These are phyloP conservation scores for Massarina eburnea DNA, from an alignment of 2,329 filamentous ascomycete genomes.

Conservation along the genomic window DNA sequence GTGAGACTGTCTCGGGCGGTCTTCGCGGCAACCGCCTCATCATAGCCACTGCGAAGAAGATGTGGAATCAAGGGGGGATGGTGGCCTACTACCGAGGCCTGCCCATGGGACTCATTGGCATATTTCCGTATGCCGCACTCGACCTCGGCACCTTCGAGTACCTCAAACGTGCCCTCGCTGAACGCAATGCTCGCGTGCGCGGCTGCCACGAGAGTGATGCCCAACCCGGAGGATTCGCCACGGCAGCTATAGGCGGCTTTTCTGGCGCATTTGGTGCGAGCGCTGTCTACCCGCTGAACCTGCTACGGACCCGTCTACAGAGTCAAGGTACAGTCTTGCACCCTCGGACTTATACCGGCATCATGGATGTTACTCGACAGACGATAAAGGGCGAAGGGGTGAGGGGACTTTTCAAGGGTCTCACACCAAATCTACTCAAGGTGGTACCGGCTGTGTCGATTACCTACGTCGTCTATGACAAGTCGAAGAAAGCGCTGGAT, in stretches of 20 bases:
- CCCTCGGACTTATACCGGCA: constrained; percentile 84
- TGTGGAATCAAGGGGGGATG: constrained; percentile 76
- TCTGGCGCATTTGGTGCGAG: constrained; percentile 90
- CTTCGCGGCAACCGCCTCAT: constrained; percentile 82
- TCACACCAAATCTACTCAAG: constrained; percentile 94
- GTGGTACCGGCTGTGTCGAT: constrained; percentile 95
- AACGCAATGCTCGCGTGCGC: constrained; percentile 67
- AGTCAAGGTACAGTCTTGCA: constrained; percentile 94
- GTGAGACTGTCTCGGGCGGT: constrained; percentile 85
- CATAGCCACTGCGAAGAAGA: constrained; percentile 78
- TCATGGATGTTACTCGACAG: constrained; percentile 82
- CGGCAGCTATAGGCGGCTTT: constrained; percentile 81
- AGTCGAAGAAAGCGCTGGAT: constrained; percentile 41
- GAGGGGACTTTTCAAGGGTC: constrained; percentile 86
- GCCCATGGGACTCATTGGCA: constrained; percentile 89
- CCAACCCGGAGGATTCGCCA: constrained; percentile 75
- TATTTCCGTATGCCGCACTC: constrained; percentile 97
- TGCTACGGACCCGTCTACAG: constrained; percentile 87
- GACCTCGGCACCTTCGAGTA: constrained; percentile 96
- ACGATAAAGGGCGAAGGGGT: constrained; percentile 82
- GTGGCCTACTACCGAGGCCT: constrained; percentile 85
- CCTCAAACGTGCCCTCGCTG: constrained; percentile 74
- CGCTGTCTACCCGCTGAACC: constrained; percentile 93
- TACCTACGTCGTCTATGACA: constrained; percentile 48
- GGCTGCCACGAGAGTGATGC: constrained; percentile 80